Percentiles rank a stretch among this genome's conserved stretches.
Evolutionary conservation across 2,329 filamentous ascomycete species (phyloP).

Genomic region (Penicillium sp.): DNA sequence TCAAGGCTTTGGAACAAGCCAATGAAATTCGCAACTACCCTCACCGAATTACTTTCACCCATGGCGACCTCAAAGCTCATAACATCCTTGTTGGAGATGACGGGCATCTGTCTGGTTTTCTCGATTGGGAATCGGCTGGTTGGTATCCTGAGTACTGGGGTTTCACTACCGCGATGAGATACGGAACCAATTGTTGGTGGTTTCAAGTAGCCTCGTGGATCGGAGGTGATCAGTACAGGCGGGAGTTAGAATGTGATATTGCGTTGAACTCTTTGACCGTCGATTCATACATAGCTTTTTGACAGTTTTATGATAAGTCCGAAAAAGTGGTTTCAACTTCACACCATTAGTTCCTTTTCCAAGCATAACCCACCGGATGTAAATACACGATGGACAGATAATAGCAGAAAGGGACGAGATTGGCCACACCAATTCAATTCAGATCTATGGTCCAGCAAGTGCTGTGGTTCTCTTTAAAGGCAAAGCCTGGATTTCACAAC

Average conservation of each 20-base stretch:
- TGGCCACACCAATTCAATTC: background rate
- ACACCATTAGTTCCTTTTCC: background rate
- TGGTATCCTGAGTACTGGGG: slow-evolving; percentile 17
- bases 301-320: background rate
- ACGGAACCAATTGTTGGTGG: slow-evolving; percentile 26
- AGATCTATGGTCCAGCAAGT: background rate
- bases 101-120: slow-evolving; percentile 17
- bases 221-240: slow-evolving; percentile 22
- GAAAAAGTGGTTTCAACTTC: background rate
- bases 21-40: slow-evolving; percentile 12
- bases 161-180: slow-evolving; percentile 28
- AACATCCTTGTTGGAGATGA: slow-evolving; percentile 22
- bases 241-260: slow-evolving; percentile 26
- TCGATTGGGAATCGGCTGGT: slow-evolving; percentile 14
- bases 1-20: slow-evolving; percentile 25
- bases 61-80: slow-evolving; percentile 24
- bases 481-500: slow-evolving; percentile 17
- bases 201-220: slow-evolving; percentile 27
- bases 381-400: background rate
- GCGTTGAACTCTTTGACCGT: slow-evolving; percentile 29
- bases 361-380: background rate
- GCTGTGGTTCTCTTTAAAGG: slow-evolving; percentile 5
- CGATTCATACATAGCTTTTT: slow-evolving; percentile 29
- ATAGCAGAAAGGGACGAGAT: background rate
- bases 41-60: slow-evolving; percentile 19